Evolutionary conservation across 2,329 filamentous ascomycete species (phyloP).

Genomic region (Ceratocystis lukuohia): DNA sequence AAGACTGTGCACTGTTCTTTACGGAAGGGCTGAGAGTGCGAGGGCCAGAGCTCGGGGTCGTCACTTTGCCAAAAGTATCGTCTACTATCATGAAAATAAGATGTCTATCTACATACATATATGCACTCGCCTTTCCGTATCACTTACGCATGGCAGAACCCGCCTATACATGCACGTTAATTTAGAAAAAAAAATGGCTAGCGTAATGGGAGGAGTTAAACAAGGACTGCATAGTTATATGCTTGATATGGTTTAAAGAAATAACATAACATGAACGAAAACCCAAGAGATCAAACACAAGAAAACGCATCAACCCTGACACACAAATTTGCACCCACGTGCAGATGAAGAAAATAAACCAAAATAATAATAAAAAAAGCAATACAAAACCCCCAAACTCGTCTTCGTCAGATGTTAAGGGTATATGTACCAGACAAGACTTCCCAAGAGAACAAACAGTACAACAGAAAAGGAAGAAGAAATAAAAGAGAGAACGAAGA

Average conservation of each 20-base stretch:
- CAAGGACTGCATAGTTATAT: neutral
- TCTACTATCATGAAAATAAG: neutral
- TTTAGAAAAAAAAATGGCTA: neutral
- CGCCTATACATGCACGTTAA: no score
- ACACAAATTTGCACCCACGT: neutral
- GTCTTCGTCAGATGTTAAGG: neutral
- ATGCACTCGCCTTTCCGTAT: neutral
- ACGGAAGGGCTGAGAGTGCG: neutral
- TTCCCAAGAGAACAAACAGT: conserved; percentile 7
- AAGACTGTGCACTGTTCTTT: neutral
- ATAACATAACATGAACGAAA: neutral
- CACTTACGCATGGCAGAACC: neutral
- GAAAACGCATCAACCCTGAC: neutral
- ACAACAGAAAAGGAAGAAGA: neutral
- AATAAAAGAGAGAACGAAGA: neutral
- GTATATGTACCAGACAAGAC: conserved; percentile 8
- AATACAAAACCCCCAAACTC: neutral
- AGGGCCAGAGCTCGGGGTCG: neutral
- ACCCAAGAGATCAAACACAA: neutral
- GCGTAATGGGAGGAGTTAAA: neutral
- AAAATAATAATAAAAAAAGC: neutral
- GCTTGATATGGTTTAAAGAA: neutral
- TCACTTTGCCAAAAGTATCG: neutral
- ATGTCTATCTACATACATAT: neutral
- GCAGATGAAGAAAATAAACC: neutral